Evolutionary conservation across 1,284 basidiomycete genomes (phyloP).

Genomic region (Peniophora sp.): DNA sequence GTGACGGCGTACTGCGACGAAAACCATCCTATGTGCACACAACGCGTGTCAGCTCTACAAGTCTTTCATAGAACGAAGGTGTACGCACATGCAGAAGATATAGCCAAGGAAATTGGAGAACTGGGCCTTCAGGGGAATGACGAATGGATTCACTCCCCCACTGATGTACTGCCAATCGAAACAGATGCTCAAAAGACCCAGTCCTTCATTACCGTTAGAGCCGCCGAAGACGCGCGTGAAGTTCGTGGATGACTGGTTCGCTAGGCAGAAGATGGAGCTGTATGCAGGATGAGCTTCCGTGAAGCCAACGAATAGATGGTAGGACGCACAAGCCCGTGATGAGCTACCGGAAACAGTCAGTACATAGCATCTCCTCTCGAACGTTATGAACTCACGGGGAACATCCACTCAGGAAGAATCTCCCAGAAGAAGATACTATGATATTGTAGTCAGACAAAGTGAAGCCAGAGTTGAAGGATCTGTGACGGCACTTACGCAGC

Average conservation of each 20-base stretch:
- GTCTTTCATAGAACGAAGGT: neutral
- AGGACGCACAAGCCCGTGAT: too few species aligned
- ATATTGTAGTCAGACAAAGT: neutral
- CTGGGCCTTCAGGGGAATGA: constrained; percentile 6
- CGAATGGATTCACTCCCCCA: constrained; percentile 7
- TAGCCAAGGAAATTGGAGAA: constrained; percentile 1
- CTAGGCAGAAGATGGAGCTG: constrained; percentile 51
- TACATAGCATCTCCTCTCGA: neutral
- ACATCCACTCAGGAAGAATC: constrained; percentile 42
- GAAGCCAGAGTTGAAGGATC: neutral
- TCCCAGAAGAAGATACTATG: constrained; percentile 24
- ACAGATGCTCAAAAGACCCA: constrained; percentile 40
- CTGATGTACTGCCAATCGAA: constrained; percentile 38
- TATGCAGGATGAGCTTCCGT: constrained; percentile 28
- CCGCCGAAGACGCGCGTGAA: constrained; percentile 56
- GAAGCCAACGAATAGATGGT: too few species aligned
- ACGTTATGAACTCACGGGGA: constrained; percentile 16
- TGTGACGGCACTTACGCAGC: constrained; percentile 19
- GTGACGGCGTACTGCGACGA: constrained; percentile 27
- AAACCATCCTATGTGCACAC: constrained; percentile 21
- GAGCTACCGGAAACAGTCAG: neutral
- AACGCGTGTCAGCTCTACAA: neutral
- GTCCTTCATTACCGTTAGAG: constrained; percentile 51
- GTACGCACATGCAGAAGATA: constrained; percentile 25
- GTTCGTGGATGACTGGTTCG: constrained; percentile 34